Evolutionary conservation across 345 rosid species (phyloP).

Genomic region (Eucalyptus regnans): DNA sequence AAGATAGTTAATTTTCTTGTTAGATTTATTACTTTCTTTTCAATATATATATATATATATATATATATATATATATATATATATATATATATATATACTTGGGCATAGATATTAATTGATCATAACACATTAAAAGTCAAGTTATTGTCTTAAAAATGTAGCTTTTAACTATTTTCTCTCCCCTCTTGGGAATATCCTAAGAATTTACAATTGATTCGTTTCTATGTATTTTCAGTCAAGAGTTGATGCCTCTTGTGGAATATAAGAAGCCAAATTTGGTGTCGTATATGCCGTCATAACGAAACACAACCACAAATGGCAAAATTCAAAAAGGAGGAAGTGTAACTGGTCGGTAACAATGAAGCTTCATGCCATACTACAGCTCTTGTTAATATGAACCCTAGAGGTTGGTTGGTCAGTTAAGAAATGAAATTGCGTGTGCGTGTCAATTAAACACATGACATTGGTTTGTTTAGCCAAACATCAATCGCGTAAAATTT

Average conservation of each 20-base stretch:
- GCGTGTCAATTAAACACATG: neutral
- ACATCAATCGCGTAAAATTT: neutral
- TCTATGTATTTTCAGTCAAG: neutral
- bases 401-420: neutral
- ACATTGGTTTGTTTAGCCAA: neutral
- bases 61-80: too few species aligned
- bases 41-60: neutral
- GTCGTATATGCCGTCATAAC: neutral
- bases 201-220: neutral
- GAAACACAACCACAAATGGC: neutral
- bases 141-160: neutral
- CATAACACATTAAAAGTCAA: neutral
- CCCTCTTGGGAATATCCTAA: neutral
- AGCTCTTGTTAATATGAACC: neutral
- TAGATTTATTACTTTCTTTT: neutral
- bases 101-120: too few species aligned
- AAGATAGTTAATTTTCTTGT: neutral
- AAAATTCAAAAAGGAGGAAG: neutral
- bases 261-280: neutral
- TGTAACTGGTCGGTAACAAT: neutral
- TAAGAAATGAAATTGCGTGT: too few species aligned
- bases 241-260: neutral
- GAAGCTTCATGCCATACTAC: neutral
- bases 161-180: neutral
- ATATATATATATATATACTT: too few species aligned